These are phyloP conservation scores for Venustampulla echinocandica DNA, from an alignment of 495 filamentous ascomycete species.

Conservation along the genomic window DNA sequence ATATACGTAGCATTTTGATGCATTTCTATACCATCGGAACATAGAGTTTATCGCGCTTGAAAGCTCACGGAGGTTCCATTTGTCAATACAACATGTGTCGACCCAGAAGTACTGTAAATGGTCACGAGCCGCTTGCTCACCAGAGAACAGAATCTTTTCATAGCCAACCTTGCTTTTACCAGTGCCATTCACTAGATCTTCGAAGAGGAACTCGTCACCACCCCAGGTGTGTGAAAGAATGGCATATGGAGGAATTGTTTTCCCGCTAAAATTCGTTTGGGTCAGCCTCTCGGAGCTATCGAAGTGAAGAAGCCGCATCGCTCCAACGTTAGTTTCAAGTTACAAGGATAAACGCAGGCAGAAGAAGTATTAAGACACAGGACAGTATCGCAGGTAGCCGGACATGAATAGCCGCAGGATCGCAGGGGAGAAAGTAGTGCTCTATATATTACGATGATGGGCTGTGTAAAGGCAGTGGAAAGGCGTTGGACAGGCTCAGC, in stretches of 20 bases:
- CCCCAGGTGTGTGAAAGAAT: slow-evolving; percentile 28
- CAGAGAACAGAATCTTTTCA: slow-evolving; percentile 26
- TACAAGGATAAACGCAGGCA: neutral
- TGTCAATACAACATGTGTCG: slow-evolving; percentile 20
- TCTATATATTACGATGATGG: slow-evolving; percentile 3
- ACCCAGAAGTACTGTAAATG: too few species aligned
- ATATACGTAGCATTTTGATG: slow-evolving; percentile 11
- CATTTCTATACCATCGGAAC: slow-evolving; percentile 24
- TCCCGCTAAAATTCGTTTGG: slow-evolving; percentile 10
- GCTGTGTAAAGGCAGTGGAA: slow-evolving; percentile 1
- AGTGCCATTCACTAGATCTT: slow-evolving; percentile 17
- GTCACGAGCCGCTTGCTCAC: slow-evolving; percentile 23
- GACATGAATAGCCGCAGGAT: slow-evolving; percentile 4
- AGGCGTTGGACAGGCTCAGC: slow-evolving; percentile 2
- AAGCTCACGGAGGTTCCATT: slow-evolving; percentile 26
- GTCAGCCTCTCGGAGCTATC: slow-evolving; percentile 4
- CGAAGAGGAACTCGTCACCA: slow-evolving; percentile 20
- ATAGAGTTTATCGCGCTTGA: slow-evolving; percentile 33
- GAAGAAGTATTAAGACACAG: slow-evolving; percentile 9
- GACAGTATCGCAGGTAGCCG: neutral
- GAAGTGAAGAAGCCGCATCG: slow-evolving; percentile 12
- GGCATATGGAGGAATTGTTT: slow-evolving; percentile 20
- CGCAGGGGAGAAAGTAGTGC: slow-evolving; percentile 4
- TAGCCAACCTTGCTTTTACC: slow-evolving; percentile 22
- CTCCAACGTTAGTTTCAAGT: slow-evolving; percentile 5